Conservation (phyloP, 441 rosid species). For the Aquilaria agallochum region DNA sequence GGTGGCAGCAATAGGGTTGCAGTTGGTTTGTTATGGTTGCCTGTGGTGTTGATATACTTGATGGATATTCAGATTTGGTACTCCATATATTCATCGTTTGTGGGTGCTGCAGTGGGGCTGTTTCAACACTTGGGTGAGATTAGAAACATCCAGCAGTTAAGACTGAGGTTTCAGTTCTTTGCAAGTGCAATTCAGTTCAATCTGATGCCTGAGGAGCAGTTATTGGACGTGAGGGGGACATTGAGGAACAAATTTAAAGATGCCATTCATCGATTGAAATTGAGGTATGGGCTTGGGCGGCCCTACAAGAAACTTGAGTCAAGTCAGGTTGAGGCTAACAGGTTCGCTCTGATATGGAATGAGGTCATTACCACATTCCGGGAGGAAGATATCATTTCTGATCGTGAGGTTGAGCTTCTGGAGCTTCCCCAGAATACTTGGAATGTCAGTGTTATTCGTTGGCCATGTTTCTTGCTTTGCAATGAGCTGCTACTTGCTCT, state of each 20-base stretch:
- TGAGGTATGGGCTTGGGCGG: slow-evolving; percentile 87
- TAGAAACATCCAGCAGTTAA: slow-evolving; percentile 76
- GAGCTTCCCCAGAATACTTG: slow-evolving; percentile 81
- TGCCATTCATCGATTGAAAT: slow-evolving; percentile 72
- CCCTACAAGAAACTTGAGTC: slow-evolving; percentile 89
- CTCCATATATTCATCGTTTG: slow-evolving; percentile 72
- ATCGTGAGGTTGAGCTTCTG: slow-evolving; percentile 71
- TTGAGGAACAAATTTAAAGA: slow-evolving; percentile 68
- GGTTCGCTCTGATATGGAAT: slow-evolving; percentile 89
- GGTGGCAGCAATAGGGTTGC: slow-evolving; percentile 65
- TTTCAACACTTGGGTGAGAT: slow-evolving; percentile 90
- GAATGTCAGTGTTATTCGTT: slow-evolving; percentile 78
- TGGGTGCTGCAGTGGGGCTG: slow-evolving; percentile 78
- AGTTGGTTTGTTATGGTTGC: slow-evolving; percentile 75
- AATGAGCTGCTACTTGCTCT: slow-evolving; percentile 88
- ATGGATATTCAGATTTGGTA: slow-evolving; percentile 97
- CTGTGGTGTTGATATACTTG: slow-evolving; percentile 75
- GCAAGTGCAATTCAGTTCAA: slow-evolving; percentile 94
- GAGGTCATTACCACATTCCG: slow-evolving; percentile 72
- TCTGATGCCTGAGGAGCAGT: slow-evolving; percentile 91
- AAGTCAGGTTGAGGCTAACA: slow-evolving; percentile 78
- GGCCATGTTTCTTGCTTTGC: slow-evolving; percentile 89
- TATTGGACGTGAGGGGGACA: slow-evolving; percentile 62
- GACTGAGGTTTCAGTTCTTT: slow-evolving; percentile 87
- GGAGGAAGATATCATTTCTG: slow-evolving; percentile 92